A percentile compares a stretch with the other conserved stretches of the same genome.
phyloP scores from a whole-genome alignment of 768 basidiomycete genomes.

The Porpolomopsis calyptriformis region DNA sequence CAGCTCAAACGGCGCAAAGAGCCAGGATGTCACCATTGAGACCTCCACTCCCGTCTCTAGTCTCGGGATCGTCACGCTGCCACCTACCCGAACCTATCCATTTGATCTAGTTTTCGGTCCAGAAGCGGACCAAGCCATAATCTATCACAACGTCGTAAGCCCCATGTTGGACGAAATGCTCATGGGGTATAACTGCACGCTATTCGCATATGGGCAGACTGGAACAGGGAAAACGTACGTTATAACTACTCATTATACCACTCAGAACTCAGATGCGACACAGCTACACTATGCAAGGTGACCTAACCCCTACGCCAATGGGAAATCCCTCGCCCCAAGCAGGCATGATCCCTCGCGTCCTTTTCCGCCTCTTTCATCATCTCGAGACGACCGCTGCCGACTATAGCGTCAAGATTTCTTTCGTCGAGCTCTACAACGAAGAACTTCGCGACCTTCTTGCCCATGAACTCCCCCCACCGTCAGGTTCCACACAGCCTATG shows the following conservation, averaged over 20 bases:
- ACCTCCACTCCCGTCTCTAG: constrained; percentile 58
- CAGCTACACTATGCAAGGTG: constrained; percentile 97
- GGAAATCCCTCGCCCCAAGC: constrained; percentile 83
- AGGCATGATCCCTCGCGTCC: constrained; percentile 90
- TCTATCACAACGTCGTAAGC: constrained; percentile 88
- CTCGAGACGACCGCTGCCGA: constrained; percentile 71
- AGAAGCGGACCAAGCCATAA: constrained; percentile 88
- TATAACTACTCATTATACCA: background rate
- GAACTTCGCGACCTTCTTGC: constrained; percentile 91
- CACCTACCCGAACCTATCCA: constrained; percentile 77
- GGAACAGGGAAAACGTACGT: constrained; percentile 97
- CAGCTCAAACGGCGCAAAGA: constrained; percentile 62
- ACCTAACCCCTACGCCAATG: constrained; percentile 70
- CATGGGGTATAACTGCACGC: constrained; percentile 90
- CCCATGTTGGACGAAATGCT: constrained; percentile 93
- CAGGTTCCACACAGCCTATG: constrained; percentile 68
- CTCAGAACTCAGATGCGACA: constrained; percentile 3
- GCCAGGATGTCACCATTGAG: constrained; percentile 72
- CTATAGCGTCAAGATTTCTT: constrained; percentile 89
- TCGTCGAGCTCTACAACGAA: constrained; percentile 95
- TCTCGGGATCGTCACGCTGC: constrained; percentile 62
- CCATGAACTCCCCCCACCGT: constrained; percentile 61
- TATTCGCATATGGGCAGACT: constrained; percentile 98
- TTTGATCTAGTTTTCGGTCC: constrained; percentile 96
- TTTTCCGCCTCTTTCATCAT: constrained; percentile 84